Percentiles rank a stretch among this genome's conserved stretches.
Conservation (phyloP, 208 protist species). For the Leishmania mexicana region DNA sequence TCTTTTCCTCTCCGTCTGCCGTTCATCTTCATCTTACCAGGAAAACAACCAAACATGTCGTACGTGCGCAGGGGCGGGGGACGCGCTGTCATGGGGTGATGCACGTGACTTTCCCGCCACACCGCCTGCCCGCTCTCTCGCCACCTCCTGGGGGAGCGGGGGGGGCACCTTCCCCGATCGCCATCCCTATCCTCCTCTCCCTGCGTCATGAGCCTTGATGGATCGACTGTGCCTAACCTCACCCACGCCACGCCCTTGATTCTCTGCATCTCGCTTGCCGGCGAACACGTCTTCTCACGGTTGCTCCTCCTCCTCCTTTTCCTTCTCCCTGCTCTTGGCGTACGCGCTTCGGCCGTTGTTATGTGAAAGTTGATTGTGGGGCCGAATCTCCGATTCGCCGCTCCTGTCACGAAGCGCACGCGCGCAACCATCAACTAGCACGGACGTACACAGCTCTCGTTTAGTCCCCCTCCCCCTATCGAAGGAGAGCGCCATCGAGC, state of each 20-base stretch:
- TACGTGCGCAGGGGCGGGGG: too few relatives aligned
- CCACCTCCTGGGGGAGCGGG: neutral
- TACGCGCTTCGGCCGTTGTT: neutral
- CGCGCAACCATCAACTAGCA: too few relatives aligned
- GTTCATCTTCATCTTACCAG: too few relatives aligned
- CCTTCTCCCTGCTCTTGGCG: neutral
- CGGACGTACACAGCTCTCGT: too few relatives aligned
- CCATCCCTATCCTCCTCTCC: neutral
- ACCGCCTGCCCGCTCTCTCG: neutral
- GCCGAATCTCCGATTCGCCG: neutral
- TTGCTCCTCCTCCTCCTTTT: neutral
- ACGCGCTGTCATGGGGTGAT: neutral
- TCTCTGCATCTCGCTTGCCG: neutral
- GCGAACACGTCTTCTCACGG: neutral
- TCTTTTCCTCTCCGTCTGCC: too few relatives aligned
- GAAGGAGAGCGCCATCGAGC: too few relatives aligned
- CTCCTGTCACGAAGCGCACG: neutral
- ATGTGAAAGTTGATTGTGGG: neutral
- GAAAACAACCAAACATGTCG: too few relatives aligned
- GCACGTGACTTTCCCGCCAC: neutral
- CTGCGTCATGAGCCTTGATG: neutral
- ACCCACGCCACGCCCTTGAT: neutral
- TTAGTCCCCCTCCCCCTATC: too few relatives aligned
- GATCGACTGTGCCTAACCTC: neutral
- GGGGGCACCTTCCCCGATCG: neutral